These are phyloP conservation scores for Xerocomellus amylosporus DNA, from an alignment of 768 basidiomycete genomes.

Conservation along the genomic window DNA sequence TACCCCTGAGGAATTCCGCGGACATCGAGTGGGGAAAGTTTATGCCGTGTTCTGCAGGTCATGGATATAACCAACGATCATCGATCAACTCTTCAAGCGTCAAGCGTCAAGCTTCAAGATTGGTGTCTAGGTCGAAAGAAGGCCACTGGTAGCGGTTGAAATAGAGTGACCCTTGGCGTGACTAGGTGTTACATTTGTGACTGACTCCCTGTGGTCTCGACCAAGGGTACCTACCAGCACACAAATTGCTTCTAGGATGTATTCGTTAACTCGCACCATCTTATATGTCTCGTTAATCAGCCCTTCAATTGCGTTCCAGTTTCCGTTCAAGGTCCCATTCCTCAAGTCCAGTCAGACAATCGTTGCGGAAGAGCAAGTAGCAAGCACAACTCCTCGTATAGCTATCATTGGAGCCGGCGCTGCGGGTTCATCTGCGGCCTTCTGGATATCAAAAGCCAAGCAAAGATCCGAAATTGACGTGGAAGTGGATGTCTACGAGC, in stretches of 20 bases:
- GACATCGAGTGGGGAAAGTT: too few relatives aligned
- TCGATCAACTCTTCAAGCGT: too few relatives aligned
- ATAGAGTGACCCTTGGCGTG: neutral
- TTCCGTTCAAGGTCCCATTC: constrained; percentile 59
- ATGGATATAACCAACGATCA: too few relatives aligned
- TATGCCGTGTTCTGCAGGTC: too few relatives aligned
- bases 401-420: constrained; percentile 93
- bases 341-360: constrained; percentile 38
- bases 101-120: too few relatives aligned
- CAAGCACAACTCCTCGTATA: constrained; percentile 47
- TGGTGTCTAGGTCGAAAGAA: too few relatives aligned
- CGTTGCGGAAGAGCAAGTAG: constrained; percentile 16
- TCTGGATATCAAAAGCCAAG: constrained; percentile 79
- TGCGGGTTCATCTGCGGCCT: constrained; percentile 78
- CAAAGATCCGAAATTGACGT: constrained; percentile 65
- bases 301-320: constrained; percentile 35
- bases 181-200: neutral
- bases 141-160: too few relatives aligned
- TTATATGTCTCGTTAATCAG: constrained; percentile 22
- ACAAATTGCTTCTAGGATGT: constrained; percentile 10
- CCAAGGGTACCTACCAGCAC: neutral
- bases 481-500: constrained; percentile 84
- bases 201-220: too few relatives aligned
- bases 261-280: constrained; percentile 13
- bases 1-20: too few relatives aligned